Evolutionary conservation across 1,284 basidiomycete genomes (phyloP).

Genomic region (Sporisorium graminicola): DNA sequence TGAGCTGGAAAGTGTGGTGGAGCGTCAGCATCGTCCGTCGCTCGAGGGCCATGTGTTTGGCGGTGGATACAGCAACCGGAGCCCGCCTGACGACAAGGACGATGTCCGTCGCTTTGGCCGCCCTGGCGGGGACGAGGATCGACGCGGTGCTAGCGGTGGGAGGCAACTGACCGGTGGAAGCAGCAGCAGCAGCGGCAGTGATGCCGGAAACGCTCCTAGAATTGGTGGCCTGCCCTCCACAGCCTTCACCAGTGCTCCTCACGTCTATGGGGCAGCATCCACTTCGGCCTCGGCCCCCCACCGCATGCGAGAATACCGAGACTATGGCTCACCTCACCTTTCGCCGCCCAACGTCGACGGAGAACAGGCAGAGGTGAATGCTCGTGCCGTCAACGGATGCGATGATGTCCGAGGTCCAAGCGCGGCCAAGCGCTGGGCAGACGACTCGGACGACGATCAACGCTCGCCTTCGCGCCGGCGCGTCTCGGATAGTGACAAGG

Average conservation of each 20-base stretch:
- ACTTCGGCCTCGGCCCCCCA: neutral
- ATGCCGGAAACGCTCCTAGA: constrained; percentile 23
- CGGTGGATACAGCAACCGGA: constrained; percentile 40
- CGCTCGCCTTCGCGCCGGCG: constrained; percentile 27
- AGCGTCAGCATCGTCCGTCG: constrained; percentile 30
- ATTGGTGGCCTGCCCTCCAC: constrained; percentile 38
- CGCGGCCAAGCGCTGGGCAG: constrained; percentile 34
- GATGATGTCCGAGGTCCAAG: constrained; percentile 3
- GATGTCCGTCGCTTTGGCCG: constrained; percentile 38
- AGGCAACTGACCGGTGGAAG: constrained; percentile 23
- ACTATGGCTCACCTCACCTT: constrained; percentile 11
- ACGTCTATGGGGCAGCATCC: neutral
- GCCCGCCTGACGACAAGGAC: constrained; percentile 49
- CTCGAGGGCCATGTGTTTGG: constrained; percentile 15
- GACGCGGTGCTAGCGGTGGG: constrained; percentile 10
- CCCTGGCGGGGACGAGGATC: constrained; percentile 30
- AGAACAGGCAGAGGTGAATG: neutral
- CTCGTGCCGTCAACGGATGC: constrained; percentile 1
- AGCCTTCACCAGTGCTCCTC: constrained; percentile 15
- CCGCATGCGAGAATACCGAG: constrained; percentile 8
- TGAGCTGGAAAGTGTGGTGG: constrained; percentile 46
- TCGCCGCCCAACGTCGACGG: constrained; percentile 1
- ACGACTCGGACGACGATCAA: constrained; percentile 29
- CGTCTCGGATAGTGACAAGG: constrained; percentile 38
- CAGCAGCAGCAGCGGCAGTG: constrained; percentile 18